Percentiles rank a stretch among this genome's conserved stretches.
Evolutionary conservation across 208 protist genomes (phyloP).

Genomic region (Herpetomonas samuelpessoai): DNA sequence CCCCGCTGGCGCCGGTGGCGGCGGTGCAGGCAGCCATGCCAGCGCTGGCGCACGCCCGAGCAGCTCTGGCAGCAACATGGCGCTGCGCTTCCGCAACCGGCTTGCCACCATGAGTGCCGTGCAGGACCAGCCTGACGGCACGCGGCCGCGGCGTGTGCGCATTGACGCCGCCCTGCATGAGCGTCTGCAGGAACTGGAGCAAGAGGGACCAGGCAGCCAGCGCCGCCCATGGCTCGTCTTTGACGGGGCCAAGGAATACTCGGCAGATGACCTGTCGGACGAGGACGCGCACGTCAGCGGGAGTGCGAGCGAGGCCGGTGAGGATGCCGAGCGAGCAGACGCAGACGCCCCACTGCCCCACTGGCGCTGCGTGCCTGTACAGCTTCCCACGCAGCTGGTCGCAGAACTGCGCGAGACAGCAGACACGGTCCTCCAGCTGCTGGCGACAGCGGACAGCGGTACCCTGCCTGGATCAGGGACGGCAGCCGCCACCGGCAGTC

Average conservation of each 20-base stretch:
- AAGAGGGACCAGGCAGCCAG: slow-evolving; percentile 4
- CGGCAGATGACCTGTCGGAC: neutral
- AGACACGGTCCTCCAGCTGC: slow-evolving; percentile 22
- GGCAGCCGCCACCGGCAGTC: slow-evolving; percentile 11
- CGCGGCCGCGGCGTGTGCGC: neutral
- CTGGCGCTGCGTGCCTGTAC: neutral
- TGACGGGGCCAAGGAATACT: neutral
- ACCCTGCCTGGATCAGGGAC: slow-evolving; percentile 14
- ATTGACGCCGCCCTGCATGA: slow-evolving; percentile 24
- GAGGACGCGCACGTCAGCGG: neutral
- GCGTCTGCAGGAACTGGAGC: slow-evolving; percentile 16
- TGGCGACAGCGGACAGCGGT: neutral
- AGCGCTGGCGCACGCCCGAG: neutral
- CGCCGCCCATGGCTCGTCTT: slow-evolving; percentile 10
- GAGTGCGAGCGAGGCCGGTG: neutral
- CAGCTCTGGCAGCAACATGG: neutral
- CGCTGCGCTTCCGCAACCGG: neutral
- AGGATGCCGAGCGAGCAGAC: neutral
- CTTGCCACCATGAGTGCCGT: neutral
- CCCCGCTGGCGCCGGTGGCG: neutral
- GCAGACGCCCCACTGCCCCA: neutral
- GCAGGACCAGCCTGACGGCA: neutral
- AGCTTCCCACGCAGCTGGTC: slow-evolving; percentile 19
- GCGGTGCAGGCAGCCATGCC: too few relatives aligned
- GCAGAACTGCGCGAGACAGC: slow-evolving; percentile 21